Conservation (phyloP, 2,329 filamentous ascomycete species). For the Penicillium sp. region DNA sequence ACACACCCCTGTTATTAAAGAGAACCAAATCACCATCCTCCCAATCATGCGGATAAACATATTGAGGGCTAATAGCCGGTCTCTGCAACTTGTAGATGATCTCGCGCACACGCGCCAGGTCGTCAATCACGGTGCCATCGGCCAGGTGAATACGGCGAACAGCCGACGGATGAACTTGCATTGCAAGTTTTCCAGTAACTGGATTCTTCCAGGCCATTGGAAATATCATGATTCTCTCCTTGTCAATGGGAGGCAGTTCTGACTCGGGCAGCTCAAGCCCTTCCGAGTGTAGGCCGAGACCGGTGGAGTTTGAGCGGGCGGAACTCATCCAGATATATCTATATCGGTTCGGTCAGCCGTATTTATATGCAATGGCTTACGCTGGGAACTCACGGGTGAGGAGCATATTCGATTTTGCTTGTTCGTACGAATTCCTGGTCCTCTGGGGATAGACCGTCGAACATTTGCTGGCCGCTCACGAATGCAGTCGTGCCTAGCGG, state of each 20-base stretch:
- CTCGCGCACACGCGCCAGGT: constrained; percentile 61
- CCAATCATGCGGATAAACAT: constrained; percentile 73
- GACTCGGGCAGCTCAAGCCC: constrained; percentile 56
- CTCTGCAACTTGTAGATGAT: constrained; percentile 69
- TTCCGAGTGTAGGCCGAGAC: constrained; percentile 67
- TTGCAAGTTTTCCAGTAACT: constrained; percentile 61
- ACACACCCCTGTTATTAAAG: constrained; percentile 71
- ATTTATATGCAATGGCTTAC: too few species aligned
- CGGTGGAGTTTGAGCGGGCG: constrained; percentile 62
- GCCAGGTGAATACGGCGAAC: constrained; percentile 63
- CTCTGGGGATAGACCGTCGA: constrained; percentile 58
- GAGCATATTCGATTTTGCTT: constrained; percentile 67
- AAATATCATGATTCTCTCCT: constrained; percentile 63
- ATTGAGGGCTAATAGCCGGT: constrained; percentile 63
- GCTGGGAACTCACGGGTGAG: constrained; percentile 56
- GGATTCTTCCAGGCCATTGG: constrained; percentile 78
- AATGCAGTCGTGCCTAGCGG: constrained; percentile 74
- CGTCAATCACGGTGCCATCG: constrained; percentile 65
- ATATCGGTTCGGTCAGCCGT: not conserved
- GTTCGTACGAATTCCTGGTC: constrained; percentile 65
- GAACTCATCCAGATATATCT: constrained; percentile 69
- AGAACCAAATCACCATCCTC: constrained; percentile 69
- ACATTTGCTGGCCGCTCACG: constrained; percentile 66
- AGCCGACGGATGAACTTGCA: constrained; percentile 71
- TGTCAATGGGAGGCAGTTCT: constrained; percentile 62